Evolutionary conservation across 2,329 filamentous ascomycete species (phyloP), one percentile per base, ranked within the genome.

Genomic region (Seiridium unicorne): DNA sequence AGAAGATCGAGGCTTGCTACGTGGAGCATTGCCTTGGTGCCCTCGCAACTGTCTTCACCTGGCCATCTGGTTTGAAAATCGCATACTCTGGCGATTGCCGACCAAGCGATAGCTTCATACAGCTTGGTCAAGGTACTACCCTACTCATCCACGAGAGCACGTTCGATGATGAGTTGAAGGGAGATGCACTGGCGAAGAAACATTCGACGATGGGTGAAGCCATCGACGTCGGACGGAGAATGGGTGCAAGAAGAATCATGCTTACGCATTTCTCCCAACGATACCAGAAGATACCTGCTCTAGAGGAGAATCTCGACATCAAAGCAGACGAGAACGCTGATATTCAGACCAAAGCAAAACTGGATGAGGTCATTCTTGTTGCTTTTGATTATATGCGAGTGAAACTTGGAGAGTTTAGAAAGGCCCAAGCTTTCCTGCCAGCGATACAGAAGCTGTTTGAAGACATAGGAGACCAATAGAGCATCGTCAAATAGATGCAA

Each of bases 241-340:
- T 99, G 95, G 76, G 84, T 35, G 95, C 93, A 0, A 85, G 88
- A 64, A 83, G 91, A 13, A 88, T 95, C 13, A 77, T 99, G 59
- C 81, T 99, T 54, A 99, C 95, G 6, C 95, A 99, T 74, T 99
- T 99, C 76, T 93, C 89, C 59, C 95, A 99, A 78, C 84, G 95
- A 6, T 99, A 99, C 74, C 89, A 92, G 68, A 94, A 94, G 75
- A 80, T 86, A 40, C 87, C 84, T 2, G 77, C 81, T 3, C 73
- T 85, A 3, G 79, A 84, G 57, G 66, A 70, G 38, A 67, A 60
- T 47, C 40, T 69, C 26, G 66, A 68, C 40, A 54, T 64, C 10
- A 60, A 34, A 42, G 49, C 60, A 64, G 63, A 75, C 60, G 49
- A 34, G 13, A 11, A 36, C 32, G 58, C 63, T 60, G 7, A 69